Percentiles rank a stretch among this genome's conserved stretches.
phyloP scores from a whole-genome alignment of 352 stramenopile species.

The Pythium aquatile region DNA sequence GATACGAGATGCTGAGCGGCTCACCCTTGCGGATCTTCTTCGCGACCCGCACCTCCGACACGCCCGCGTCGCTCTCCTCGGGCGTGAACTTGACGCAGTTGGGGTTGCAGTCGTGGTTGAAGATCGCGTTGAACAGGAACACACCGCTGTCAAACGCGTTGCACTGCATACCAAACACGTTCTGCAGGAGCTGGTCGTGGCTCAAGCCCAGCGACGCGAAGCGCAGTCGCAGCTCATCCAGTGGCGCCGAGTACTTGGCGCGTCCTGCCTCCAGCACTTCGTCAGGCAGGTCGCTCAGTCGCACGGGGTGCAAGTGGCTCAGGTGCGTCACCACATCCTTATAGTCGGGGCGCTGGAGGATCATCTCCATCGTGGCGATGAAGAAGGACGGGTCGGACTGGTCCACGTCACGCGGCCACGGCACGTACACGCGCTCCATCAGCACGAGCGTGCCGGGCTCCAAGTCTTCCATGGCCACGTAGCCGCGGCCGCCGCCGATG shows the following conservation, averaged over 20 bases:
- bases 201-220: constrained; percentile 49
- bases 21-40: constrained; percentile 82
- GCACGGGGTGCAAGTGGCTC: constrained; percentile 83
- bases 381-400: constrained; percentile 79
- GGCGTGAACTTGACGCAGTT: constrained; percentile 95
- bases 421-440: constrained; percentile 87
- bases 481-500: constrained; percentile 85
- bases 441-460: constrained; percentile 88
- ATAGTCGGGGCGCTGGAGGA: constrained; percentile 74
- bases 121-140: constrained; percentile 93
- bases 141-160: constrained; percentile 94
- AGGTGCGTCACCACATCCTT: constrained; percentile 73
- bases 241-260: constrained; percentile 53
- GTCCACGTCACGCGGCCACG: constrained; percentile 88
- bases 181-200: constrained; percentile 79
- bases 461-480: constrained; percentile 79
- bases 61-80: constrained; percentile 40
- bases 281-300: constrained; percentile 63
- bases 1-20: constrained; percentile 92
- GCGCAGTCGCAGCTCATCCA: constrained; percentile 49
- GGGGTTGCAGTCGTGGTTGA: constrained; percentile 94
- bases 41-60: constrained; percentile 92
- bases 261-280: constrained; percentile 51
- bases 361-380: constrained; percentile 84
- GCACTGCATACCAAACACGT: constrained; percentile 91